These are phyloP conservation scores for Chytridium lagenaria DNA, from an alignment of 371 early-diverging fungal species.

Conservation along the genomic window DNA sequence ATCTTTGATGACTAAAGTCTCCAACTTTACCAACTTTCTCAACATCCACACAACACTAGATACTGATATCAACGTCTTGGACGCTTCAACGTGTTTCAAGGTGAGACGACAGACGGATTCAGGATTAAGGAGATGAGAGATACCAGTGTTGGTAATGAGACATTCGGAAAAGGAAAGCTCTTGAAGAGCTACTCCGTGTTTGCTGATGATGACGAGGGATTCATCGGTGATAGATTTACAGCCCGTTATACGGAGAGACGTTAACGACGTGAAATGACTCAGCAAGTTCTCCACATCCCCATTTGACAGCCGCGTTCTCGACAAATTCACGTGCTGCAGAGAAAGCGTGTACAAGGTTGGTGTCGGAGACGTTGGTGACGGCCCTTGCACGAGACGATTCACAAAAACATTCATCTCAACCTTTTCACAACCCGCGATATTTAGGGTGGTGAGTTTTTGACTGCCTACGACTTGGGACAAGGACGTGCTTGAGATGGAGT, in stretches of 20 bases:
- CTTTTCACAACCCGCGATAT: slow-evolving; percentile 10
- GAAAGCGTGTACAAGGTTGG: background rate
- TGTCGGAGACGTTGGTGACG: background rate
- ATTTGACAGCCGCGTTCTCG: slow-evolving; percentile 10
- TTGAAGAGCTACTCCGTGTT: background rate
- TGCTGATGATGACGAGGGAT: background rate
- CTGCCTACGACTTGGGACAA: background rate
- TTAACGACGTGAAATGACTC: background rate
- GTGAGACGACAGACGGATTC: background rate
- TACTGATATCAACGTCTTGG: background rate
- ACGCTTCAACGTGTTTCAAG: background rate
- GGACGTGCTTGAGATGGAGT: background rate
- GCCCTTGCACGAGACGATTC: background rate
- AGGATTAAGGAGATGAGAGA: background rate
- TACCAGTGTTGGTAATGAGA: background rate
- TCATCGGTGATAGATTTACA: slow-evolving; percentile 15
- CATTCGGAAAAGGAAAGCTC: slow-evolving; percentile 10
- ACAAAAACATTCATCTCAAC: slow-evolving; percentile 16
- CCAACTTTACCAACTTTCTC: background rate
- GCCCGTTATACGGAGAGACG: background rate
- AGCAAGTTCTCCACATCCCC: background rate
- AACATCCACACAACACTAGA: background rate
- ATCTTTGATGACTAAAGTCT: background rate
- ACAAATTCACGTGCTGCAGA: slow-evolving; percentile 1
- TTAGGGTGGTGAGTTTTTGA: background rate